phyloP scores from a whole-genome alignment of 305 asterid species.

The Fraxinus platypoda region DNA sequence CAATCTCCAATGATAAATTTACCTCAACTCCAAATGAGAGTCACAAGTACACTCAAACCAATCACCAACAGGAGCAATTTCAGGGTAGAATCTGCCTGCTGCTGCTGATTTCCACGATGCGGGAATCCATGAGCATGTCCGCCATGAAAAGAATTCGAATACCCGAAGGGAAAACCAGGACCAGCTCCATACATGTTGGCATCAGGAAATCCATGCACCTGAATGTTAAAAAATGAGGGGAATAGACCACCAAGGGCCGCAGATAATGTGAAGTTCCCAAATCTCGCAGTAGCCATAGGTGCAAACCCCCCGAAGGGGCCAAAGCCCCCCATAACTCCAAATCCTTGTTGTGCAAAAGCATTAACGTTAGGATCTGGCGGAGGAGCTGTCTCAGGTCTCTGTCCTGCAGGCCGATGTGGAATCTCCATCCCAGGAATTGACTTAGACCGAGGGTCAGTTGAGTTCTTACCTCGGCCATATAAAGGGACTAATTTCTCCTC shows the following conservation, averaged over 20 bases:
- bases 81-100: conserved; percentile 53
- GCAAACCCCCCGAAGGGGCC: conserved; percentile 53
- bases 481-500: conserved; percentile 56
- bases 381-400: conserved; percentile 61
- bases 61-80: conserved; percentile 46
- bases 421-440: conserved; percentile 57
- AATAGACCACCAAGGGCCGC: conserved; percentile 50
- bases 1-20: conserved; percentile 12
- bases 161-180: conserved; percentile 45
- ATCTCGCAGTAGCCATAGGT: conserved; percentile 46
- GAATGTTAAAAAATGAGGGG: conserved; percentile 53
- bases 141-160: conserved; percentile 44
- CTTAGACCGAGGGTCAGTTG: conserved; percentile 54
- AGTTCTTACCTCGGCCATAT: conserved; percentile 58
- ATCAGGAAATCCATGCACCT: conserved; percentile 47
- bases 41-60: conserved; percentile 46
- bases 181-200: conserved; percentile 47
- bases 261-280: conserved; percentile 45
- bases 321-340: conserved; percentile 46
- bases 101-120: conserved; percentile 43
- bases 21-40: conserved; percentile 47
- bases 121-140: conserved; percentile 37
- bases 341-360: conserved; percentile 40
- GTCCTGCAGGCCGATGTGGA: conserved; percentile 54
- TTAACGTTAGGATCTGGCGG: conserved; percentile 41